Evolutionary conservation across 1,284 basidiomycete genomes (phyloP).

Genomic region (Austroboletus novae-zelandiae): DNA sequence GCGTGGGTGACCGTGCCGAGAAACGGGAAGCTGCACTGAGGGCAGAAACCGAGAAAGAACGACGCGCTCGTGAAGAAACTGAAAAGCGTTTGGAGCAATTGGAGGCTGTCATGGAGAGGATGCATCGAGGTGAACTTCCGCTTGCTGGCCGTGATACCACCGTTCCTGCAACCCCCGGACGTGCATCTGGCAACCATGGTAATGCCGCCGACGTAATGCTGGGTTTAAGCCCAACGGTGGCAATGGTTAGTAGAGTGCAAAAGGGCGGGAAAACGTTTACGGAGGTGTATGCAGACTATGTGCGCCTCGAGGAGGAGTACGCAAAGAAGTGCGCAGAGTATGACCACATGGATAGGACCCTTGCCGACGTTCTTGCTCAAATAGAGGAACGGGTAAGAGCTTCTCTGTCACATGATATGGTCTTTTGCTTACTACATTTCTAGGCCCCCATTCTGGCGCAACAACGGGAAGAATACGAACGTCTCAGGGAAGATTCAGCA

Average conservation of each 20-base stretch:
- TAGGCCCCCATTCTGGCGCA: constrained; percentile 86
- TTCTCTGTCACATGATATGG: neutral
- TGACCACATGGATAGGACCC: constrained; percentile 75
- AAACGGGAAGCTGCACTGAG: constrained; percentile 60
- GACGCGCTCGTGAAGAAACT: constrained; percentile 54
- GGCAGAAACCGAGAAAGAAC: constrained; percentile 67
- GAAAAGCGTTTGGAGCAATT: constrained; percentile 61
- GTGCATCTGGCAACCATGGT: constrained; percentile 47
- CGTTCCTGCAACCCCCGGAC: constrained; percentile 44
- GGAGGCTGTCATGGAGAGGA: constrained; percentile 59
- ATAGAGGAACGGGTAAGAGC: constrained; percentile 82
- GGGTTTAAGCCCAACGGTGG: constrained; percentile 79
- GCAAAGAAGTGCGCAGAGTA: constrained; percentile 77
- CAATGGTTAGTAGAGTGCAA: constrained; percentile 77
- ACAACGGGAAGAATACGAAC: constrained; percentile 84
- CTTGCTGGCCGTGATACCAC: constrained; percentile 48
- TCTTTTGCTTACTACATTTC: constrained; percentile 1
- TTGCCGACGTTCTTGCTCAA: constrained; percentile 73
- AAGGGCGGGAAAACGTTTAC: constrained; percentile 84
- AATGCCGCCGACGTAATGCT: constrained; percentile 51
- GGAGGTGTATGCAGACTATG: constrained; percentile 86
- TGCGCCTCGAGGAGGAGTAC: constrained; percentile 81
- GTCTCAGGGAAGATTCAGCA: constrained; percentile 71
- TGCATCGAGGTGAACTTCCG: constrained; percentile 69
- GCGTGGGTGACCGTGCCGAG: constrained; percentile 66